Conservation (phyloP, 768 basidiomycete genomes). For the Cyclocybe aegerita region DNA sequence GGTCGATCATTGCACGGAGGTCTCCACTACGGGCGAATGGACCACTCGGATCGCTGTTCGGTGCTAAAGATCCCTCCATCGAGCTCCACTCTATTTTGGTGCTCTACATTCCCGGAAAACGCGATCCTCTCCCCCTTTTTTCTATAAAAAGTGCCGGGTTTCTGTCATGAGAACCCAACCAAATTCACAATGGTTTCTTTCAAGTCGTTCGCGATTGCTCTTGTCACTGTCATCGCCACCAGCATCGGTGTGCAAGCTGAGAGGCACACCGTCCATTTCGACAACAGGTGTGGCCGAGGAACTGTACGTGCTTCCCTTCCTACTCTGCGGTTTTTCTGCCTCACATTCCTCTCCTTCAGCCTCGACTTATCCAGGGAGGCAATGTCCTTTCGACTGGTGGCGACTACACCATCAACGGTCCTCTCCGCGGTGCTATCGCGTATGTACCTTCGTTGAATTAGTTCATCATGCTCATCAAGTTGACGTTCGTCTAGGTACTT, state of each 20-base stretch:
- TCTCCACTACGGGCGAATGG: too few relatives aligned
- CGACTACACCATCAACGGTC: slow-evolving; percentile 9
- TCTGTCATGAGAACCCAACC: too few relatives aligned
- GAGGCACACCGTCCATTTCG: slow-evolving; percentile 32
- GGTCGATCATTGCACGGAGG: too few relatives aligned
- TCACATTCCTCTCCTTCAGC: slow-evolving; percentile 10
- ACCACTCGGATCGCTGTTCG: too few relatives aligned
- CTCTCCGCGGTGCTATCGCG: slow-evolving; percentile 33
- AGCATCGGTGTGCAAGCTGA: slow-evolving; percentile 23
- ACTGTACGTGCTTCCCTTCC: slow-evolving; percentile 18
- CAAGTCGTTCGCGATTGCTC: slow-evolving; percentile 5
- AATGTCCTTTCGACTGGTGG: slow-evolving; percentile 11
- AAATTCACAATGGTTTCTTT: not conserved
- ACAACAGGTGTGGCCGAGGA: slow-evolving; percentile 33
- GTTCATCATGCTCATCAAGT: not conserved
- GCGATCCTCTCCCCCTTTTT: too few relatives aligned
- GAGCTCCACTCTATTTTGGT: too few relatives aligned
- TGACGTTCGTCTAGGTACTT: slow-evolving; percentile 11
- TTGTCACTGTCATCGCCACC: slow-evolving; percentile 15
- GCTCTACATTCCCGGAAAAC: too few relatives aligned
- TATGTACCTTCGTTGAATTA: slow-evolving; percentile 4
- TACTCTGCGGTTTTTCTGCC: not conserved
- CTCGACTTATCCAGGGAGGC: slow-evolving; percentile 29
- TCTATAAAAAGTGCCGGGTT: too few relatives aligned
- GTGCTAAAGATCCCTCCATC: too few relatives aligned